phyloP scores from a whole-genome alignment of 2,329 filamentous ascomycete genomes.

The Neofusicoccum umdonicola region DNA sequence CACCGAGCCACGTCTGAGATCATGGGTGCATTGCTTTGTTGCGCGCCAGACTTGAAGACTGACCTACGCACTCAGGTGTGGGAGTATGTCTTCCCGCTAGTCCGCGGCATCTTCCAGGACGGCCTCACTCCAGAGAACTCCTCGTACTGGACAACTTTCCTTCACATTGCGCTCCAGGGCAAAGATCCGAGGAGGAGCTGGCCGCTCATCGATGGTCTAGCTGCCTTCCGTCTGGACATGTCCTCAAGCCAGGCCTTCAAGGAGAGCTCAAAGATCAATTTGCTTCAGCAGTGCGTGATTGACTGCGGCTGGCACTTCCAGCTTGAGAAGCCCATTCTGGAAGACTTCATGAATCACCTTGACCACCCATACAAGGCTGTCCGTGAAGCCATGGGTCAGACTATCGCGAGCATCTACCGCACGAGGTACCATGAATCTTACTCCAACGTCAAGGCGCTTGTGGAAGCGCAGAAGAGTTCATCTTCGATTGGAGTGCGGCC shows the following conservation, averaged over 20 bases:
- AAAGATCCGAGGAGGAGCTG: constrained; percentile 86
- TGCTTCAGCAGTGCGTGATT: constrained; percentile 82
- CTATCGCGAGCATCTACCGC: constrained; percentile 82
- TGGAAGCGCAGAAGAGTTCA: constrained; percentile 73
- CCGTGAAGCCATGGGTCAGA: constrained; percentile 87
- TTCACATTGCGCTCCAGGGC: constrained; percentile 82
- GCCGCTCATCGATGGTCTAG: constrained; percentile 79
- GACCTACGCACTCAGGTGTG: constrained; percentile 75
- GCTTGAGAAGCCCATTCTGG: constrained; percentile 78
- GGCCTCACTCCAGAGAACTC: constrained; percentile 92
- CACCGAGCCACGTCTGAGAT: constrained; percentile 95
- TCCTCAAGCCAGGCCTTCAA: constrained; percentile 96
- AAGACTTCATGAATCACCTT: constrained; percentile 86
- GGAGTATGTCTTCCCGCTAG: constrained; percentile 85
- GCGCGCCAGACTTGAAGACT: constrained; percentile 73
- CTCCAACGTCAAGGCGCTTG: constrained; percentile 69
- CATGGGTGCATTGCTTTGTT: constrained; percentile 77
- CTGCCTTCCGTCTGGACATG: constrained; percentile 88
- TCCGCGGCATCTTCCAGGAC: constrained; percentile 83
- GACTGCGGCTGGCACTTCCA: constrained; percentile 97
- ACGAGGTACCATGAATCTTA: constrained; percentile 95
- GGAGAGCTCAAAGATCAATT: constrained; percentile 91
- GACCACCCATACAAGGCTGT: constrained; percentile 98
- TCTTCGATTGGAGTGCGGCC: constrained; percentile 83
- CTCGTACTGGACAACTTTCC: constrained; percentile 89